These are phyloP conservation scores for Cunninghamia lanceolata DNA, from an alignment of 75 land plant genomes.

Conservation along the genomic window DNA sequence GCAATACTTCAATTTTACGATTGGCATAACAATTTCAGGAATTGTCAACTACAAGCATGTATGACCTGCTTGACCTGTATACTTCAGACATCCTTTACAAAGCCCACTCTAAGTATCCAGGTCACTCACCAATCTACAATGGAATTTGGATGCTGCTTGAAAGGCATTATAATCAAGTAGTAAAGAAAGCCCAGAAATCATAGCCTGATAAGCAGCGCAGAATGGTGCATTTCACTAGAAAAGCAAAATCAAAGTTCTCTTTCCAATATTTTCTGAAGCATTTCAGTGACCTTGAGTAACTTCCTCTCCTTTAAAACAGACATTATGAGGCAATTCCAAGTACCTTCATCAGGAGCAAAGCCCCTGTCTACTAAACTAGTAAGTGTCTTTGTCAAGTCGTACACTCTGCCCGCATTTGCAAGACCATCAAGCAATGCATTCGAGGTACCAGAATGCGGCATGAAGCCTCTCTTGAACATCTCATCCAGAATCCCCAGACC, in stretches of 20 bases:
- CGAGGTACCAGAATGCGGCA: constrained; percentile 63
- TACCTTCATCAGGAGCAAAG: constrained; percentile 42
- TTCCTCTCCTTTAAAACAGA: constrained; percentile 53
- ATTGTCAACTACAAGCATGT: background rate
- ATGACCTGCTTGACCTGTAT: background rate
- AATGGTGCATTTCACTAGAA: background rate
- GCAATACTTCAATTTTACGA: background rate
- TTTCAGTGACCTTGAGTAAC: constrained; percentile 31
- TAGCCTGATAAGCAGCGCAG: background rate
- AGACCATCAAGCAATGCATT: constrained; percentile 52
- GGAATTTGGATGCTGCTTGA: background rate
- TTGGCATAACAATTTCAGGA: background rate
- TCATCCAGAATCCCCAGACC: constrained; percentile 43
- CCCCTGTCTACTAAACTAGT: constrained; percentile 39
- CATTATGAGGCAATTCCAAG: constrained; percentile 43
- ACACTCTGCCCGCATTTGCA: constrained; percentile 44
- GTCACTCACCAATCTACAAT: background rate
- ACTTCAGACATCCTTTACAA: background rate
- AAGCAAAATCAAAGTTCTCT: background rate
- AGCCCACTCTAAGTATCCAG: background rate
- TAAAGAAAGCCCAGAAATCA: background rate
- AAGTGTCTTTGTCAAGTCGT: constrained; percentile 42
- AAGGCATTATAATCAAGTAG: background rate
- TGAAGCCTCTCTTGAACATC: constrained; percentile 59
- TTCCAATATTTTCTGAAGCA: constrained; percentile 19